Evolutionary conservation across 78 protist genomes (phyloP).

Genomic region (Polysphondylium violaceum): DNA sequence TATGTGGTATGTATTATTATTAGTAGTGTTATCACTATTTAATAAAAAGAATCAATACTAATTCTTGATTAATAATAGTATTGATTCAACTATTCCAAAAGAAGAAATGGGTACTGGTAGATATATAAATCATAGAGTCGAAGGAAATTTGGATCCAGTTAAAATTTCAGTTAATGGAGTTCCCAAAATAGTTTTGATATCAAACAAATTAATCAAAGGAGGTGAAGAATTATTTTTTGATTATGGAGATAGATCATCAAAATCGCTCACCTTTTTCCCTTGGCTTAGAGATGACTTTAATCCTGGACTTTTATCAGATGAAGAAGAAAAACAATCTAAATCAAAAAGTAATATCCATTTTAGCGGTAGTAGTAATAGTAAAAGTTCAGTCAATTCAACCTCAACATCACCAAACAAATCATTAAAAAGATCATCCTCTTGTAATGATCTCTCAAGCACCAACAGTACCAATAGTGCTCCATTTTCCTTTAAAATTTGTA

Average conservation of each 20-base stretch:
- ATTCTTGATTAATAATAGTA: slow-evolving; percentile 1
- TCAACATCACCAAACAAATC: too few relatives aligned
- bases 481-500: too few relatives aligned
- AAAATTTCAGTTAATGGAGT: slow-evolving; percentile 22
- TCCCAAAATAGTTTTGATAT: slow-evolving; percentile 37
- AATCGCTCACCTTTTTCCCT: slow-evolving; percentile 22
- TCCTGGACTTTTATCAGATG: too few relatives aligned
- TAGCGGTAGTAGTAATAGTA: too few relatives aligned
- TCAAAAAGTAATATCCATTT: too few relatives aligned
- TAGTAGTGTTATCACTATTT: not conserved
- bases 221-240: slow-evolving; percentile 53
- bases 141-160: slow-evolving; percentile 38
- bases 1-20: slow-evolving; percentile 24
- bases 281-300: slow-evolving; percentile 21
- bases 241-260: slow-evolving; percentile 35
- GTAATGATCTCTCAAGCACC: too few relatives aligned
- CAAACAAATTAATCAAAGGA: not conserved
- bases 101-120: slow-evolving; percentile 37
- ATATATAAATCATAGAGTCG: slow-evolving; percentile 42
- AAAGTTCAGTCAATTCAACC: too few relatives aligned
- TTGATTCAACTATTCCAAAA: slow-evolving; percentile 49
- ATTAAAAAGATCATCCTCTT: too few relatives aligned
- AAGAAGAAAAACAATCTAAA: too few relatives aligned
- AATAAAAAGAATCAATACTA: not conserved
- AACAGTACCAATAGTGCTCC: too few relatives aligned